Percentiles rank a stretch among this genome's conserved stretches.
These are phyloP conservation scores for Stephanodiscus triporus DNA, from an alignment of 108 stramenopile genomes.

Conservation along the genomic window DNA sequence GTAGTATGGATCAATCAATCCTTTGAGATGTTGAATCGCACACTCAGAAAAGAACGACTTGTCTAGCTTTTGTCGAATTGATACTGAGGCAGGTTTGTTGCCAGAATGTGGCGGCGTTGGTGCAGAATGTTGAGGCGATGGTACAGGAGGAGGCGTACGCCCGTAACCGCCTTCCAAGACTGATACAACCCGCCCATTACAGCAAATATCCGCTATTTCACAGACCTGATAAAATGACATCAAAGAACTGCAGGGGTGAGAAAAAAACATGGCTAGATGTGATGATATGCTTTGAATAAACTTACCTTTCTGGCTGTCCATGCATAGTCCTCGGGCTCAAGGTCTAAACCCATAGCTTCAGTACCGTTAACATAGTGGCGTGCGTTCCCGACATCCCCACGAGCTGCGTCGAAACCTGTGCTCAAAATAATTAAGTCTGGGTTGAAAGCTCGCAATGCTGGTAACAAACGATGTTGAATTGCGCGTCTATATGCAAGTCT, in stretches of 20 bases:
- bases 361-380: constrained; percentile 68
- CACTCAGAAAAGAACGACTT: constrained; percentile 81
- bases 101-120: constrained; percentile 31
- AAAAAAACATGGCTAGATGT: neutral
- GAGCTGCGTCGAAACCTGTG: constrained; percentile 97
- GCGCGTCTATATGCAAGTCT: constrained; percentile 77
- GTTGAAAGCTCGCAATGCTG: constrained; percentile 90
- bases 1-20: constrained; percentile 82
- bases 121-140: constrained; percentile 21
- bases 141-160: constrained; percentile 46
- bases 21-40: constrained; percentile 80
- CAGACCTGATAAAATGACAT: constrained; percentile 48
- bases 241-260: neutral
- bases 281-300: neutral
- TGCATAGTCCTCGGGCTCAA: constrained; percentile 89
- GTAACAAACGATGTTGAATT: constrained; percentile 77
- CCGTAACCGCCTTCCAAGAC: constrained; percentile 96
- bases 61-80: constrained; percentile 48
- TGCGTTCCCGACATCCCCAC: constrained; percentile 90
- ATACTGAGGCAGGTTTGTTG: constrained; percentile 3
- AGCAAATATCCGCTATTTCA: constrained; percentile 90
- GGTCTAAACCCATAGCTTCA: constrained; percentile 78
- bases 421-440: constrained; percentile 97
- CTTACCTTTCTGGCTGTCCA: constrained; percentile 74
- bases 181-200: constrained; percentile 89